phyloP scores from a whole-genome alignment of 1,284 basidiomycete species.

The Somion occarium region DNA sequence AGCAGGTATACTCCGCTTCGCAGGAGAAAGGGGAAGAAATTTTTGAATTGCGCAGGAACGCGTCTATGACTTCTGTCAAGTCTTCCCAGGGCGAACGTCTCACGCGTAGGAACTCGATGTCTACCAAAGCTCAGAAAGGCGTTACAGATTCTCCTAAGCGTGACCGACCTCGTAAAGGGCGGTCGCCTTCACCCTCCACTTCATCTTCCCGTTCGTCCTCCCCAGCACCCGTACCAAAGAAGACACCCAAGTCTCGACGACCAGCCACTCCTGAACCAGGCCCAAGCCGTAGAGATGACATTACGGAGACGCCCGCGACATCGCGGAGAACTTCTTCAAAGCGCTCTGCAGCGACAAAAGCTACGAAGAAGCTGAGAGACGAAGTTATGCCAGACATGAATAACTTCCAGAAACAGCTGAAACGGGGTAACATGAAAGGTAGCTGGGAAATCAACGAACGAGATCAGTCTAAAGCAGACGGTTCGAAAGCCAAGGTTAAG shows the following conservation, averaged over 20 bases:
- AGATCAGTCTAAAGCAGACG: not conserved
- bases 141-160: constrained; percentile 1
- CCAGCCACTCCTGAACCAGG: constrained; percentile 8
- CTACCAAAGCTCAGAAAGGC: not conserved
- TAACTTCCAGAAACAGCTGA: constrained; percentile 63
- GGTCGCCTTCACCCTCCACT: not conserved
- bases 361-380: constrained; percentile 55
- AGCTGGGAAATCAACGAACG: constrained; percentile 25
- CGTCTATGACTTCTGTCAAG: no score
- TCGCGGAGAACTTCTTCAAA: constrained; percentile 27
- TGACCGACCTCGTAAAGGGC: not conserved
- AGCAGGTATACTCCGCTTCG: not conserved
- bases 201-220: not conserved
- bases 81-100: not conserved
- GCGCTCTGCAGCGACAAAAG: constrained; percentile 63
- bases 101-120: not conserved
- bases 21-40: not conserved
- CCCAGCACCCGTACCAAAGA: constrained; percentile 8
- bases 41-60: no score
- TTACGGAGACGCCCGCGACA: constrained; percentile 13
- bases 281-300: constrained; percentile 10
- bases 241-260: not conserved
- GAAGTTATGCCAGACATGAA: constrained; percentile 74
- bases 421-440: constrained; percentile 30
- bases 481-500: constrained; percentile 23